These are phyloP conservation scores for Ceratocystiopsis sp. DNA, from an alignment of 2,329 filamentous ascomycete genomes.

Conservation along the genomic window DNA sequence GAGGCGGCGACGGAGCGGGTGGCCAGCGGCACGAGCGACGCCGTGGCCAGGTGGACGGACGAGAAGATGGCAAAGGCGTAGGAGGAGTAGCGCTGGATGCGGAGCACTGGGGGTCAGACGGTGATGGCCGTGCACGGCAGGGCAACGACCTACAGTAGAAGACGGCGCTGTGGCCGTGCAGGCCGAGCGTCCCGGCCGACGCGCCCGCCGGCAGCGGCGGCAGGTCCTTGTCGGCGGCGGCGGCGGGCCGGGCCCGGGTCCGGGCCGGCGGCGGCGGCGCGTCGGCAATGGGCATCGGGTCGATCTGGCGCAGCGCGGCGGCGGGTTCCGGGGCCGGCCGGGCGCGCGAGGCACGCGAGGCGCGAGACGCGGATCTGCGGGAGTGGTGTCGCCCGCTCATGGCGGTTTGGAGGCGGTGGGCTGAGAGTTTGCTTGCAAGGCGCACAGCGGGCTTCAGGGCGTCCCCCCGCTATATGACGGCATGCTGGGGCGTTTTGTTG, in stretches of 20 bases:
- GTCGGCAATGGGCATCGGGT: slow-evolving; percentile 59
- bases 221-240: slow-evolving; percentile 28
- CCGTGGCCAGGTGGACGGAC: slow-evolving; percentile 62
- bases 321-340: slow-evolving; percentile 34
- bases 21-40: slow-evolving; percentile 60
- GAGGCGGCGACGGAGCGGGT: slow-evolving; percentile 57
- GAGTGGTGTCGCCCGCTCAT: no score
- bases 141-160: no score
- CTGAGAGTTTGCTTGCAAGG: no score
- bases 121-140: no score
- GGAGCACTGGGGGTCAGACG: slow-evolving; percentile 44
- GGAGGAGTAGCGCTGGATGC: slow-evolving; percentile 75
- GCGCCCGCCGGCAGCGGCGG: slow-evolving; percentile 20
- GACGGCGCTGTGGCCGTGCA: slow-evolving; percentile 48
- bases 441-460: no score
- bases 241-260: slow-evolving; percentile 10
- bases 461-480: no score
- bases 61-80: slow-evolving; percentile 69
- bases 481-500: no score
- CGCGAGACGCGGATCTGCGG: no score
- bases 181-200: slow-evolving; percentile 25
- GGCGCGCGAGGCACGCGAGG: no score
- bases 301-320: slow-evolving; percentile 56
- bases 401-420: no score
- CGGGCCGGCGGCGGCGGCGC: slow-evolving; percentile 19